Base-by-base conservation (phyloP, 2,329 filamentous ascomycete species). In the Hawksworthiomyces lignivorus region DNA sequence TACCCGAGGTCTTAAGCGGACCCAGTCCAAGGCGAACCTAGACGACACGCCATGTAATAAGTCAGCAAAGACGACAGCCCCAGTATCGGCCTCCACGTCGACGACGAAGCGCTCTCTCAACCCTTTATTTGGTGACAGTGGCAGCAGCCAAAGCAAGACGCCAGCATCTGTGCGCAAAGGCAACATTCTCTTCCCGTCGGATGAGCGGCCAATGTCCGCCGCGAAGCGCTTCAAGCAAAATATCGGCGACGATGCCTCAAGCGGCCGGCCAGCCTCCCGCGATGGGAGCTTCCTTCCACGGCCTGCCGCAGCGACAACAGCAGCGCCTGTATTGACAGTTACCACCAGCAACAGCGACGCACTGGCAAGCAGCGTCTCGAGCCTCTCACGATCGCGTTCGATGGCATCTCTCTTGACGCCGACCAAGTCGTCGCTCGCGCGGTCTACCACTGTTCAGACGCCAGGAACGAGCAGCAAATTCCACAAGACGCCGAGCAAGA, bases 141-240 rank as follows among this genome's bases (percentile, higher is more conserved):
- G 63, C 37, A 29, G 22, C n/a, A 34, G 22, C 21, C 40, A 50
- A 55, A 43, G 50, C 38, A 60, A 39, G 15, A 18, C 24, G 17
- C 19, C 44, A 7, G 24, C 15, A 9, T 41, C 44, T 1, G 34
- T 20, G 3, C 41, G 36, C 17, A 41, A 60, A 46, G 28, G 54
- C 14, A 59, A 54, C 29, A 45, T 52, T 7, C 46, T 52, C 5
- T 50, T 53, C 5, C 41, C 31, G n/a, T 20, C 14, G 2, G 48
- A 49, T 48, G 53, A 57, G 52, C 53, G 55, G 39, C 50, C 64
- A 36, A 52, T 62, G 39, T 64, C 67, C 18, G 65, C 75, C 5
- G 69, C 75, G 7, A 95, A 95, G 68, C 82, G 87, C 43, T 62
- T 78, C 48, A 86, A 85, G 58, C 77, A 81, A 51, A 72, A 69